These are phyloP conservation scores for Amanita pseudoporphyria DNA, from an alignment of 768 basidiomycete genomes.

Conservation along the genomic window DNA sequence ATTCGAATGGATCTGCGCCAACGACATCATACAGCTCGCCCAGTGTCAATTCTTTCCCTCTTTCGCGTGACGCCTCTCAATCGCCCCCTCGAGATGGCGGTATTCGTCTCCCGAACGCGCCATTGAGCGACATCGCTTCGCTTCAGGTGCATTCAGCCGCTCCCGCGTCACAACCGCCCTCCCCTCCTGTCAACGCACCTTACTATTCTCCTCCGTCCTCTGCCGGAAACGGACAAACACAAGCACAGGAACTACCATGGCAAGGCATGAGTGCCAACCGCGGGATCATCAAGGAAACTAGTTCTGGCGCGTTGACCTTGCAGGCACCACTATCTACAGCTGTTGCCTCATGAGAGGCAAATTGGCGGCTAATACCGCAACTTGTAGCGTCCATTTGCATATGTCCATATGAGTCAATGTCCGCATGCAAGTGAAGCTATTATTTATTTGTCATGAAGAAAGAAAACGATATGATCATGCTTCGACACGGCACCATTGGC, in stretches of 20 bases:
- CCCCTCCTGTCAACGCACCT: slow-evolving; percentile 1
- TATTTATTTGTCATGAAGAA: slow-evolving; percentile 9
- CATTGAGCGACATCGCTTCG: slow-evolving; percentile 60
- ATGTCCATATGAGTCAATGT: too few relatives aligned
- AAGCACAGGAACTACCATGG: slow-evolving; percentile 4
- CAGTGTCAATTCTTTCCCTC: slow-evolving; percentile 45
- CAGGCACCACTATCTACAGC: slow-evolving; percentile 13
- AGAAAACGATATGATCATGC: background rate
- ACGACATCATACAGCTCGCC: slow-evolving; percentile 66
- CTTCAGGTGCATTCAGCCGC: slow-evolving; percentile 15
- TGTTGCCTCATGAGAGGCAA: slow-evolving; percentile 13
- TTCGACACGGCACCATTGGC: slow-evolving; percentile 14
- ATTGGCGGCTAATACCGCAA: slow-evolving; percentile 1
- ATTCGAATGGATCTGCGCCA: slow-evolving; percentile 50
- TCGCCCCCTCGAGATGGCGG: slow-evolving; percentile 44
- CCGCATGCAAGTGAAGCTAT: background rate
- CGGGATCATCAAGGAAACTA: slow-evolving; percentile 1
- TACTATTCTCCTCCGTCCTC: slow-evolving; percentile 3
- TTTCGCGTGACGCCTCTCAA: slow-evolving; percentile 46
- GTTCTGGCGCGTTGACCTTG: slow-evolving; percentile 7
- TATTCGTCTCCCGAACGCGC: slow-evolving; percentile 68
- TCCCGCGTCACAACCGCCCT: slow-evolving; percentile 12
- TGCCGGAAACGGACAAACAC: background rate
- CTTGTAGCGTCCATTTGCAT: too few relatives aligned
- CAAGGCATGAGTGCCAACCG: background rate